A percentile compares a stretch with the other conserved stretches of the same genome.
Conservation (phyloP, 345 rosid genomes). For the Euphorbia lathyris region DNA sequence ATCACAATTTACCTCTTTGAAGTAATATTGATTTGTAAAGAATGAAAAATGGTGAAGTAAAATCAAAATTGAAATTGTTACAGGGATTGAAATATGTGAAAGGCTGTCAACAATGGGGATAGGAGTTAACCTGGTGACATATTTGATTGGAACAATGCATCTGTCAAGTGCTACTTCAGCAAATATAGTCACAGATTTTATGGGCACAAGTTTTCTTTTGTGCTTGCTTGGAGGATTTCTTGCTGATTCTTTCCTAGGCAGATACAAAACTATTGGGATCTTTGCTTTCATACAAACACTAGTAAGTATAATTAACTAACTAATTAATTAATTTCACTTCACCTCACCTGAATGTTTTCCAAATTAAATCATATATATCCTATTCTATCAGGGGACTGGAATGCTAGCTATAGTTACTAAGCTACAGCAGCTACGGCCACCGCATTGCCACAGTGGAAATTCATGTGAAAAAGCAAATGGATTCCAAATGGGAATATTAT, state of each 20-base stretch:
- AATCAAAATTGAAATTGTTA: background rate
- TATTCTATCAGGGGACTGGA: slow-evolving; percentile 82
- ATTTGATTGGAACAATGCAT: slow-evolving; percentile 56
- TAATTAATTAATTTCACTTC: too few species aligned
- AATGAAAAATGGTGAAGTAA: background rate
- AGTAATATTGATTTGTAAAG: too few species aligned
- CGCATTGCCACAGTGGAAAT: slow-evolving; percentile 41
- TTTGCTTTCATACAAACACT: slow-evolving; percentile 57
- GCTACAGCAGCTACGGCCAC: slow-evolving; percentile 64
- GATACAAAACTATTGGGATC: slow-evolving; percentile 67
- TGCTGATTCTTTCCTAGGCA: slow-evolving; percentile 61
- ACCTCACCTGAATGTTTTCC: too few species aligned
- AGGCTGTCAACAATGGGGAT: slow-evolving; percentile 70
- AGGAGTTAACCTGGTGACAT: slow-evolving; percentile 62
- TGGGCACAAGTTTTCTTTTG: slow-evolving; percentile 63
- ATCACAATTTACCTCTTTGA: too few species aligned
- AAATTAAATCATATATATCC: too few species aligned
- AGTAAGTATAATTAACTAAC: slow-evolving; percentile 35
- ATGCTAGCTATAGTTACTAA: slow-evolving; percentile 54
- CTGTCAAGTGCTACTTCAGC: slow-evolving; percentile 59
- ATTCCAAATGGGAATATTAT: slow-evolving; percentile 69
- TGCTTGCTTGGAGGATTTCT: slow-evolving; percentile 66
- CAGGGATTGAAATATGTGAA: slow-evolving; percentile 60
- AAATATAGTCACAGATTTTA: slow-evolving; percentile 56
- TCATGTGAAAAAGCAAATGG: slow-evolving; percentile 52